phyloP scores from a whole-genome alignment of 768 basidiomycete species.

The Multifurca ochricompacta region DNA sequence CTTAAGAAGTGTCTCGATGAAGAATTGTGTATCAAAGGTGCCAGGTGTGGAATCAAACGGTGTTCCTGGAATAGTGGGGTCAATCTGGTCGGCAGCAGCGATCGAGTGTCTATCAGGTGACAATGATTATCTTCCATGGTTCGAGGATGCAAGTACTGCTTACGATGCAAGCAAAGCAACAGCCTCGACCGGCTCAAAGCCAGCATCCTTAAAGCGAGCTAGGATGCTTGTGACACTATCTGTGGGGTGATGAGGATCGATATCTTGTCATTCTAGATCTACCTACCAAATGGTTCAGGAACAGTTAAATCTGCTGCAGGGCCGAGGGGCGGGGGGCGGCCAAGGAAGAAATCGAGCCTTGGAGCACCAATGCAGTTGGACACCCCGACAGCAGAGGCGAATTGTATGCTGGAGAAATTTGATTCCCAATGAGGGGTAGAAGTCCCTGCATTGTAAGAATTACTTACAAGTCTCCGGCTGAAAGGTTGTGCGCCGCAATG shows the following conservation, averaged over 20 bases:
- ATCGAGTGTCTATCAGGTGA: slow-evolving; percentile 20
- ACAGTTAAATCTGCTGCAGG: slow-evolving; percentile 28
- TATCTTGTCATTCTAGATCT: not conserved
- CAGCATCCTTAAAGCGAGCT: slow-evolving; percentile 30
- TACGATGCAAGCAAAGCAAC: slow-evolving; percentile 32
- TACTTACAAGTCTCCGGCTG: slow-evolving; percentile 42
- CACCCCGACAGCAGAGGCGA: slow-evolving; percentile 29
- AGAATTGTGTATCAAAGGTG: slow-evolving; percentile 27
- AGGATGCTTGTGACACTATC: slow-evolving; percentile 25
- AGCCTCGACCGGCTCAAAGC: slow-evolving; percentile 28
- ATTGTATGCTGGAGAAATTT: slow-evolving; percentile 26
- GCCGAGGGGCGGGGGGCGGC: slow-evolving; percentile 26
- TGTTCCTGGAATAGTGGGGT: slow-evolving; percentile 27
- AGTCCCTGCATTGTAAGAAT: not conserved
- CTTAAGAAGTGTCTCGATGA: slow-evolving; percentile 30
- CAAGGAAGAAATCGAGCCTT: slow-evolving; percentile 28
- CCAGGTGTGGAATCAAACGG: slow-evolving; percentile 29
- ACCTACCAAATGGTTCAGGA: slow-evolving; percentile 29
- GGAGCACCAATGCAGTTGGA: slow-evolving; percentile 32
- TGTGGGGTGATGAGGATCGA: not conserved
- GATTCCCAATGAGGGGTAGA: not conserved
- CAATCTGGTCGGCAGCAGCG: slow-evolving; percentile 21
- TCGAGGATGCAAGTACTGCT: not conserved
- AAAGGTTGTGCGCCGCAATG: slow-evolving; percentile 30
- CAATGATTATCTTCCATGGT: slow-evolving; percentile 16